Base-by-base conservation (phyloP, 129 eudicot species). In the Helianthus tuberosus region DNA sequence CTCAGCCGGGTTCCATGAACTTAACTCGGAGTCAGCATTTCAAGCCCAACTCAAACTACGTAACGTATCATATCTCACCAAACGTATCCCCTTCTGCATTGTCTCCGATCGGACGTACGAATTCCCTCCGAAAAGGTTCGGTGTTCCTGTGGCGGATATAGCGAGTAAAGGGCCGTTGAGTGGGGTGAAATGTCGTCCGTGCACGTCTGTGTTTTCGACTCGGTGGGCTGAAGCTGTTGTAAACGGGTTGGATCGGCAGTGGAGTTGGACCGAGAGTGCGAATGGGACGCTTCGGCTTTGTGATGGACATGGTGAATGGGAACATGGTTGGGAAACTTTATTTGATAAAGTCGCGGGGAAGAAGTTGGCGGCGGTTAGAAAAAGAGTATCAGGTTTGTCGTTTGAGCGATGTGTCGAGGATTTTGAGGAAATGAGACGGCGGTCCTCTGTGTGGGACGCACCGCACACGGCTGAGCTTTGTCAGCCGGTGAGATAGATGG, bases 151-250 rank as follows among this genome's bases (percentile, higher is more conserved):
- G 52, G 96, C 91, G 11, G 79, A 91, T 1, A 8, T 94, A 49
- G 77, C 96, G 6, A 94, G 97, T 77, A 70, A n/a, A n/a, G 98
- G 98, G 36, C 96, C 93, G 1, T 67, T 94, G 32, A 94, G 89
- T 13, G 98, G 98, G 46, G 89, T 83, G 63, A 94, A 94, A 41
- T 94, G 98, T 38, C 77, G 98, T 89, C 97, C 98, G 5, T 94
- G 98, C 38, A 87, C 41, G 49, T 78, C 93, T 0, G 79, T 71
- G 13, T 85, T 85, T 60, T 69, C 66, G 0, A 92, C 83, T 54
- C 11, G 77, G 4, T 83, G 91, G 60, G 93, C 93, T 5, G 87
- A 77, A 8, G 75, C 69, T 1, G 65, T 86, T 8, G 85, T 94
- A 69, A 49, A 15, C 35, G 44, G 74, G 73, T 75, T 94, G 5